phyloP scores from a whole-genome alignment of 140 eudicot genomes.

The Senecio squalidus region DNA sequence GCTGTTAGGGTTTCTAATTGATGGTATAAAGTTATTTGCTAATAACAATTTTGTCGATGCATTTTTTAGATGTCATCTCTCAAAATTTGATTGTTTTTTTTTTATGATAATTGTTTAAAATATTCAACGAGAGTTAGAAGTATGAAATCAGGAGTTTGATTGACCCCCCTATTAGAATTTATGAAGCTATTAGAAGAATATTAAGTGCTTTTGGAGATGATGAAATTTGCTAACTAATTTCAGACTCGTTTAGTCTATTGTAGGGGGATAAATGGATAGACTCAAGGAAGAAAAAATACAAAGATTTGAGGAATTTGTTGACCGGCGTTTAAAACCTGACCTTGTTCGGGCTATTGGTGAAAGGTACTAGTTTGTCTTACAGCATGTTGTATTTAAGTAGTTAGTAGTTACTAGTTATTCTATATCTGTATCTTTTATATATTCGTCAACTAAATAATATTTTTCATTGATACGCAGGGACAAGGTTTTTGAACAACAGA shows the following conservation, averaged over 20 bases:
- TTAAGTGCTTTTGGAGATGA: too few relatives aligned
- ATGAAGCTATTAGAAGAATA: too few relatives aligned
- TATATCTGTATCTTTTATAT: neutral
- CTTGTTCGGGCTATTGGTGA: constrained; percentile 81
- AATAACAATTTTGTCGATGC: too few relatives aligned
- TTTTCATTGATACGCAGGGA: constrained; percentile 55
- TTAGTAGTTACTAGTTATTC: neutral
- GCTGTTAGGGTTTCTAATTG: too few relatives aligned
- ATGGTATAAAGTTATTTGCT: too few relatives aligned
- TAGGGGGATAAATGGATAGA: constrained; percentile 50
- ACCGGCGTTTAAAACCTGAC: constrained; percentile 79
- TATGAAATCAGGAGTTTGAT: too few relatives aligned
- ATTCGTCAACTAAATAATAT: neutral
- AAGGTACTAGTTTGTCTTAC: constrained; percentile 34
- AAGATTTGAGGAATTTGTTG: constrained; percentile 82
- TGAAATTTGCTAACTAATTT: neutral
- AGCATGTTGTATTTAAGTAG: neutral
- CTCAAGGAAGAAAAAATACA: constrained; percentile 49
- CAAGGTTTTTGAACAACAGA: constrained; percentile 86
- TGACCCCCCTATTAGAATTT: too few relatives aligned
- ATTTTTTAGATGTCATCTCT: too few relatives aligned
- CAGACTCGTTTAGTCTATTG: constrained; percentile 4
- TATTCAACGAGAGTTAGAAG: too few relatives aligned
- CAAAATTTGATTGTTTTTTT: too few relatives aligned
- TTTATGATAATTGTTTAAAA: too few relatives aligned